Conservation (phyloP, 1,139 yeast species). For the Hyphopichia pseudoburtonii region DNA sequence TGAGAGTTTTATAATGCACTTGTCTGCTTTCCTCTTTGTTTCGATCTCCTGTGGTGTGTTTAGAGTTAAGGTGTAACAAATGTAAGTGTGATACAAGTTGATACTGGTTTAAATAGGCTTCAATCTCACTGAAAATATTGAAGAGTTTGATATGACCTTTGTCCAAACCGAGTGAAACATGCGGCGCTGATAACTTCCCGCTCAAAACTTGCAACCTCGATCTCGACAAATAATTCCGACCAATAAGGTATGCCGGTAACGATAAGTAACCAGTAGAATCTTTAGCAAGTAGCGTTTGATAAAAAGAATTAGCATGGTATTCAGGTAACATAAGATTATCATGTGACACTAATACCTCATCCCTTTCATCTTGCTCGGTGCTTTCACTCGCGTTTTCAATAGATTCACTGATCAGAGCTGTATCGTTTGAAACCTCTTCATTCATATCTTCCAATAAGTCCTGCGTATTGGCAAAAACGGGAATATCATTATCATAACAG, state of each 20-base stretch:
- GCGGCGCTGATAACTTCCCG: neutral
- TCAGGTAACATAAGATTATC: slow-evolving; percentile 38
- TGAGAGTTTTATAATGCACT: neutral
- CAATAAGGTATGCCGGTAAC: slow-evolving; percentile 31
- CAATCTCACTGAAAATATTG: slow-evolving; percentile 22
- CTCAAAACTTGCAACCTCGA: slow-evolving; percentile 1
- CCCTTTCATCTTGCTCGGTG: slow-evolving; percentile 12
- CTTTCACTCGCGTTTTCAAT: slow-evolving; percentile 1
- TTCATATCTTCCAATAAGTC: slow-evolving; percentile 13
- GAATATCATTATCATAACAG: slow-evolving; percentile 25
- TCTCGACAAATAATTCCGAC: slow-evolving; percentile 28
- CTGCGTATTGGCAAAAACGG: slow-evolving; percentile 26
- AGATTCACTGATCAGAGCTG: too few species aligned
- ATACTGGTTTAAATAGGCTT: slow-evolving; percentile 36
- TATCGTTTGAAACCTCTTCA: neutral
- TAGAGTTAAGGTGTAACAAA: neutral
- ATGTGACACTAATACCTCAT: slow-evolving; percentile 35
- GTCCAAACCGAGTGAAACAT: slow-evolving; percentile 25
- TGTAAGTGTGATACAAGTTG: slow-evolving; percentile 34
- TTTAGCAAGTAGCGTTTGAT: slow-evolving; percentile 37
- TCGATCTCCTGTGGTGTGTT: too few species aligned
- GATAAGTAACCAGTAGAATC: slow-evolving; percentile 39
- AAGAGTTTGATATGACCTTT: slow-evolving; percentile 29
- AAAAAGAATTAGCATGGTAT: slow-evolving; percentile 32
- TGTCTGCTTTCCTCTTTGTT: neutral